A percentile compares a stretch with the other conserved stretches of the same genome.
phyloP scores from a whole-genome alignment of 257 asterid genomes.

The Plectranthus barbatus region DNA sequence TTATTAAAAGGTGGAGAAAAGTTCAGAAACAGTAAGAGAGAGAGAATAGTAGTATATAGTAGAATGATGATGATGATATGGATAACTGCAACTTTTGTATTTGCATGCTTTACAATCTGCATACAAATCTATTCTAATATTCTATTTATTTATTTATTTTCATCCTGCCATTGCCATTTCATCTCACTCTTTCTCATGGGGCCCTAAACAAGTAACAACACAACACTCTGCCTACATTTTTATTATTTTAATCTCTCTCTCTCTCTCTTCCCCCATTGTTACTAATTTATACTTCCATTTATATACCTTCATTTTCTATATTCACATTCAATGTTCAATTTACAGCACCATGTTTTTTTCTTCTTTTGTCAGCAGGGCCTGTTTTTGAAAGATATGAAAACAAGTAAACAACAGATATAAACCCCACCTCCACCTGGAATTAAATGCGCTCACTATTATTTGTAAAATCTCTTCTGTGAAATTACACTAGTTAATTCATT shows the following conservation, averaged over 20 bases:
- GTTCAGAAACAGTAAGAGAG: not conserved
- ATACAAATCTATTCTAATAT: slow-evolving; percentile 8
- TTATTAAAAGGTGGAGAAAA: not conserved
- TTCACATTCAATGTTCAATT: not conserved
- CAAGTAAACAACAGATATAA: not conserved
- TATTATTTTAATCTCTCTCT: not conserved
- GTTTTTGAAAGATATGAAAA: not conserved
- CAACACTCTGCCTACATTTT: not conserved
- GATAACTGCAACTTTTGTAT: not conserved
- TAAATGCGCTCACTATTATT: not conserved
- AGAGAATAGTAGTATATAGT: not conserved
- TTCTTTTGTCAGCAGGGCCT: not conserved
- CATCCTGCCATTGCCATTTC: too few species aligned
- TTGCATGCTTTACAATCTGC: slow-evolving; percentile 22
- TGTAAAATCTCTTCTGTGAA: too few species aligned
- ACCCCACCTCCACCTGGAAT: slow-evolving; percentile 7
- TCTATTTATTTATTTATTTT: too few species aligned
- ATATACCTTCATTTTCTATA: too few species aligned
- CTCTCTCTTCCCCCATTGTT: too few species aligned
- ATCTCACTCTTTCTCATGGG: too few species aligned
- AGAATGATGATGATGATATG: not conserved
- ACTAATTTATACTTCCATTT: too few species aligned
- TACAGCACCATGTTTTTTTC: not conserved
- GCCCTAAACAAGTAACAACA: not conserved
- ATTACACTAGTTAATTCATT: too few species aligned